Base-by-base conservation (phyloP, 352 stramenopile genomes). In the Thalassiosira sp. region DNA sequence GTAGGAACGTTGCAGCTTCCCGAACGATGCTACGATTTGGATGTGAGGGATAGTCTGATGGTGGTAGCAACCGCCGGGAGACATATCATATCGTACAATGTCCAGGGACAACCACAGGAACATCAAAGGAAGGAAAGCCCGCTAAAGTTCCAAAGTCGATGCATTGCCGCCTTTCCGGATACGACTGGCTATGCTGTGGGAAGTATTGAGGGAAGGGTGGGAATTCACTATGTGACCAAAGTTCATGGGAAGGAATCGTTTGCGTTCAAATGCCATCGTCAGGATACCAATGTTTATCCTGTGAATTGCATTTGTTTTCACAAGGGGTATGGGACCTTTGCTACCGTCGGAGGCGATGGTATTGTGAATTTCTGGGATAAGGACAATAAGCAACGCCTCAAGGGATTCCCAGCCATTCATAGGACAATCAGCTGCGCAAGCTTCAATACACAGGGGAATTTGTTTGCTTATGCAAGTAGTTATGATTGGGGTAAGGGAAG, bases 291-390 rank as follows among this genome's bases (percentile, higher is more conserved):
- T 71, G 93, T 98, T 22, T 98, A 95, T 82, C 93, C 95, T 0
- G 95, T 99, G 5, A 99, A 99, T 86, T 82, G 90, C 16, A 93
- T 99, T 61, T 94, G 94, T 2, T 99, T 98, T 89, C 95, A 99
- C 89, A 89, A 70, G 75, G 90, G 65, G 93, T 94, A 89, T 73
- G 96, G 96, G 33, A 98, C 95, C n/a, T 98, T 98, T 83, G 93
- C 95, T 1, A 98, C 97, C 11, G 94, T 96, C 3, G 97, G 97
- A 11, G 89, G 91, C 24, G 96, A 99, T 78, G 96, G 96, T 51
- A 95, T 96, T 40, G 97, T 97, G 68, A 98, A 95, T 80, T 98
- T 98, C 86, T 98, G 97, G 97, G 96, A 98, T 89, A 98, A 98
- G 86, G 95, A 98, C 76, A 97, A 95, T 16, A 97, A 97, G 31